Conservation (phyloP, 805 yeast genomes). For the Cyberlindnera galapagoensis region DNA sequence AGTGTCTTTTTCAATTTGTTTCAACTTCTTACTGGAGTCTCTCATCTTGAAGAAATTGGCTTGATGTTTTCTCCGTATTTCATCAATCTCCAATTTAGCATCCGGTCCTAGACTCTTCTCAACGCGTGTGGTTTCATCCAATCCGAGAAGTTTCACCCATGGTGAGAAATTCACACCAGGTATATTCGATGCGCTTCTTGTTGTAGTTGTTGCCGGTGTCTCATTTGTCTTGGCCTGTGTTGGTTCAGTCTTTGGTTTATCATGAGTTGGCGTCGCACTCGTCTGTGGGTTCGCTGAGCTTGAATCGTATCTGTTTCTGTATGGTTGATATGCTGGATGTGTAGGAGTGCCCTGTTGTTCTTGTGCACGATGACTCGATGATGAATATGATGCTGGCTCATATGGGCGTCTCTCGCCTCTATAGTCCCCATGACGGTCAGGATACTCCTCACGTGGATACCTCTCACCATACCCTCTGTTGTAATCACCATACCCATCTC, state of each 20-base stretch:
- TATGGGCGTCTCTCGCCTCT: too few relatives aligned
- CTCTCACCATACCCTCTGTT: too few relatives aligned
- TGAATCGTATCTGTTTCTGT: too few relatives aligned
- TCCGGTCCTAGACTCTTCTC: constrained; percentile 6
- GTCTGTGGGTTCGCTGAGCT: too few relatives aligned
- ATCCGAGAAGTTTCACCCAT: constrained; percentile 13
- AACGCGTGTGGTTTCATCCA: constrained; percentile 12
- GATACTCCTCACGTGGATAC: too few relatives aligned
- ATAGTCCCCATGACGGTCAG: too few relatives aligned
- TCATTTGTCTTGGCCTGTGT: neutral
- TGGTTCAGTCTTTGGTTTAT: neutral
- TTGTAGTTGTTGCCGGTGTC: neutral
- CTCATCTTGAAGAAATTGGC: constrained; percentile 9
- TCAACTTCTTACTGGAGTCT: constrained; percentile 6
- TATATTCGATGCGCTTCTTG: too few relatives aligned
- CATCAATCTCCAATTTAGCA: constrained; percentile 9
- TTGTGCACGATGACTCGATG: too few relatives aligned
- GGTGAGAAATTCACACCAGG: constrained; percentile 8
- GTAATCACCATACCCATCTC: constrained; percentile 5
- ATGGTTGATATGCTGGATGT: too few relatives aligned
- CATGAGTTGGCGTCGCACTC: too few relatives aligned
- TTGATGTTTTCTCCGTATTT: constrained; percentile 10
- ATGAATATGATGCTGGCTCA: too few relatives aligned
- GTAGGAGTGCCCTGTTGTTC: too few relatives aligned
- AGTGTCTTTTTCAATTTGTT: constrained; percentile 9